Conservation (phyloP, 495 filamentous ascomycete species). For the Tuber borchii region DNA sequence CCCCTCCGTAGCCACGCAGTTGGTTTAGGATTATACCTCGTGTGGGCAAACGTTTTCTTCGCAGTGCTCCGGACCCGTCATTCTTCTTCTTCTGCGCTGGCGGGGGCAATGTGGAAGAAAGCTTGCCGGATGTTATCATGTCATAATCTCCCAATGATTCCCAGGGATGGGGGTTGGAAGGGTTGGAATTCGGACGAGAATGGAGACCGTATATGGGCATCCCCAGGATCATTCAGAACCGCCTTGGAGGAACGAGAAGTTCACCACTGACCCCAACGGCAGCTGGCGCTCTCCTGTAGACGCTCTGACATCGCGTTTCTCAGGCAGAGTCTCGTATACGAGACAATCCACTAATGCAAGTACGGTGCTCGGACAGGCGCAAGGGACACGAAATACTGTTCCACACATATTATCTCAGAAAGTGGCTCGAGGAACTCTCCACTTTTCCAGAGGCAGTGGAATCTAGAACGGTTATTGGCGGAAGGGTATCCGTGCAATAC, state of each 20-base stretch:
- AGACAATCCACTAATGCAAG: too few species aligned
- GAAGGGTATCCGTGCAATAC: not conserved
- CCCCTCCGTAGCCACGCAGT: not conserved
- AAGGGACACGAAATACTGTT: not conserved
- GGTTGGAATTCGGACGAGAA: not conserved
- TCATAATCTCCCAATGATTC: not conserved
- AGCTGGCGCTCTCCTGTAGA: not conserved
- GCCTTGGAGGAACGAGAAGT: not conserved
- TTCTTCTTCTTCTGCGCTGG: not conserved
- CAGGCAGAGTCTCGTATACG: not conserved
- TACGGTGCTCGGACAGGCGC: not conserved
- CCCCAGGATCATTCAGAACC: not conserved
- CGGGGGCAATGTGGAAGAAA: not conserved
- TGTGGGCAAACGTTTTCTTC: not conserved
- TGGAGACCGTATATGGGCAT: not conserved
- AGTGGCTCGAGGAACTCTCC: not conserved
- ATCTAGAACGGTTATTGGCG: not conserved
- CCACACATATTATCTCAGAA: not conserved
- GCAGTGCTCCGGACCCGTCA: not conserved
- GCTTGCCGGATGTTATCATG: not conserved
- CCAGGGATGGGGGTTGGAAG: not conserved
- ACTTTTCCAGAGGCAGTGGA: not conserved
- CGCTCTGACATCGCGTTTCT: not conserved
- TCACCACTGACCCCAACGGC: not conserved
- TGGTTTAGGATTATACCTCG: not conserved